Evolutionary conservation across 495 filamentous ascomycete species (phyloP).

Genomic region (Hypoxylon rickii): DNA sequence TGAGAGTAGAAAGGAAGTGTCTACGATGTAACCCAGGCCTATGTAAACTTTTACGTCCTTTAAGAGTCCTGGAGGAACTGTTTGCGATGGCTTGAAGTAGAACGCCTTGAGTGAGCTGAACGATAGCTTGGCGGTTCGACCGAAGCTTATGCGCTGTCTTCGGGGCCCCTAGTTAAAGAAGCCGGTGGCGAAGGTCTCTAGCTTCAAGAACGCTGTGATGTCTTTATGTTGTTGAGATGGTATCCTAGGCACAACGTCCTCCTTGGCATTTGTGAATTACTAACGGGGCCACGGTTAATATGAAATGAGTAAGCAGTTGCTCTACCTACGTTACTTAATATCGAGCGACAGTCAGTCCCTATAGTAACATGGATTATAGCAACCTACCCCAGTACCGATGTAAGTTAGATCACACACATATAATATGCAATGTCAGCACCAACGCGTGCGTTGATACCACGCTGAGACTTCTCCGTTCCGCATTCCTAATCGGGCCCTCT

Average conservation of each 20-base stretch:
- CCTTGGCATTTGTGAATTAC: too few relatives aligned
- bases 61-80: neutral
- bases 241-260: too few relatives aligned
- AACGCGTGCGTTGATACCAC: conserved; percentile 13
- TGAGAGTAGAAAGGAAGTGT: conserved; percentile 42
- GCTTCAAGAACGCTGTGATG: too few relatives aligned
- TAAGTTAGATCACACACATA: conserved; percentile 16
- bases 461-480: conserved; percentile 25
- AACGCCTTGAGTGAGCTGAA: too few relatives aligned
- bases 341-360: too few relatives aligned
- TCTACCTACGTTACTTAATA: neutral
- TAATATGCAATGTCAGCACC: conserved; percentile 34
- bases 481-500: conserved; percentile 24
- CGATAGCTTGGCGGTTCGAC: too few relatives aligned
- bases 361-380: conserved; percentile 11
- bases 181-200: too few relatives aligned
- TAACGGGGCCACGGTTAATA: too few relatives aligned
- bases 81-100: neutral
- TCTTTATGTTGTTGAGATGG: too few relatives aligned
- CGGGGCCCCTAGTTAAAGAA: too few relatives aligned
- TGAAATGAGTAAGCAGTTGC: too few relatives aligned
- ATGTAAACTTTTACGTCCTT: neutral
- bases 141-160: too few relatives aligned
- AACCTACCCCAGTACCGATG: conserved; percentile 12
- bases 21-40: neutral